Conservation (phyloP, 2,329 filamentous ascomycete genomes). For the Cladophialophora immunda region DNA sequence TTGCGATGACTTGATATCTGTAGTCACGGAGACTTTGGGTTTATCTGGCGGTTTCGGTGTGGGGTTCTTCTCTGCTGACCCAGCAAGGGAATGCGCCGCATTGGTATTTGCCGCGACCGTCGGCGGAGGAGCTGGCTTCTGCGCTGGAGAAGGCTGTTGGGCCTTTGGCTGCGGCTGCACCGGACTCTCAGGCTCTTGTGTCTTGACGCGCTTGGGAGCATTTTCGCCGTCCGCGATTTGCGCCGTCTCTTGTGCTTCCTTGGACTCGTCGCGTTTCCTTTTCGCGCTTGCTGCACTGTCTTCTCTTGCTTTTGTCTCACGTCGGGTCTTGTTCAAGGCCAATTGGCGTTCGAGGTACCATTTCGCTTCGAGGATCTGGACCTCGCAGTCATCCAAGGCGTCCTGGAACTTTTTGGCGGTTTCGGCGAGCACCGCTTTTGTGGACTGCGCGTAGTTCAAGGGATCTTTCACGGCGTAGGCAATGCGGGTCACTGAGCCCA, state of each 20-base stretch:
- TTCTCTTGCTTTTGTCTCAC: constrained; percentile 39
- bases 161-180: constrained; percentile 18
- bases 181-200: constrained; percentile 31
- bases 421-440: constrained; percentile 39
- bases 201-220: constrained; percentile 38
- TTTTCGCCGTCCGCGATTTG: constrained; percentile 27
- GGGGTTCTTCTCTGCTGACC: constrained; percentile 23
- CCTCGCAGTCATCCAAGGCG: constrained; percentile 42
- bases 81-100: not conserved
- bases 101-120: not conserved
- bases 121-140: constrained; percentile 13
- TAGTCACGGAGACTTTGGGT: constrained; percentile 22
- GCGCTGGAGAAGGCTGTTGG: constrained; percentile 16
- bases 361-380: constrained; percentile 42
- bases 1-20: constrained; percentile 28
- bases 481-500: constrained; percentile 41
- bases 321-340: constrained; percentile 35
- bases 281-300: constrained; percentile 35
- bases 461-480: constrained; percentile 41
- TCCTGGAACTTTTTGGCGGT: constrained; percentile 41
- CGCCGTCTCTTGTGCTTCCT: constrained; percentile 29
- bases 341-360: constrained; percentile 42
- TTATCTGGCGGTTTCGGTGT: constrained; percentile 27
- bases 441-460: constrained; percentile 38
- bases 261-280: constrained; percentile 36